phyloP scores from a whole-genome alignment of 2,329 filamentous ascomycete genomes.

The Diplodia sapinea region DNA sequence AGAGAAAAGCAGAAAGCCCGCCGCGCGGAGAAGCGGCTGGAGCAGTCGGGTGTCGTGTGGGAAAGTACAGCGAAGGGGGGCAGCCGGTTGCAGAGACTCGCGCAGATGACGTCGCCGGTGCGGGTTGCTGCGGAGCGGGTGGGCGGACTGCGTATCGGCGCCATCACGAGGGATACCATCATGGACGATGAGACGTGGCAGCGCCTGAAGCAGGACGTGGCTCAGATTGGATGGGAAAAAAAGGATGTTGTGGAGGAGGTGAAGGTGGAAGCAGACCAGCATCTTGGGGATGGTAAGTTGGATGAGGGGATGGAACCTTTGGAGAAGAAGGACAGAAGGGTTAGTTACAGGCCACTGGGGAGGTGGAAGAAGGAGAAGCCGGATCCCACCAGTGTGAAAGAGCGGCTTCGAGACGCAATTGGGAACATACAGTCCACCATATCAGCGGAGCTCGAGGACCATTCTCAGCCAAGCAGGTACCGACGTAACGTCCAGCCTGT shows the following conservation, averaged over 20 bases:
- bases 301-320: not conserved
- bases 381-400: not conserved
- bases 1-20: too few relatives aligned
- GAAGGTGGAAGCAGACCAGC: not conserved
- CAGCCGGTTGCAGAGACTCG: not conserved
- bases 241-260: not conserved
- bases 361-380: not conserved
- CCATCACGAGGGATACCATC: slow-evolving; percentile 9
- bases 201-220: slow-evolving; percentile 4
- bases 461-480: slow-evolving; percentile 3
- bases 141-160: not conserved
- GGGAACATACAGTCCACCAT: not conserved
- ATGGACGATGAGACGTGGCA: slow-evolving; percentile 13
- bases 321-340: not conserved
- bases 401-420: slow-evolving; percentile 1
- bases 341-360: not conserved
- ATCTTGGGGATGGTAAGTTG: not conserved
- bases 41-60: too few relatives aligned
- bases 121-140: not conserved
- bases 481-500: not conserved
- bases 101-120: not conserved
- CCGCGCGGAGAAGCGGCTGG: too few relatives aligned
- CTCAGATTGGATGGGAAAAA: not conserved
- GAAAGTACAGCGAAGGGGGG: not conserved
- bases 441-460: not conserved